Percentiles rank a stretch among this genome's conserved stretches.
phyloP scores from a whole-genome alignment of 352 stramenopile species.

The Phytophthora pseudosyringae region DNA sequence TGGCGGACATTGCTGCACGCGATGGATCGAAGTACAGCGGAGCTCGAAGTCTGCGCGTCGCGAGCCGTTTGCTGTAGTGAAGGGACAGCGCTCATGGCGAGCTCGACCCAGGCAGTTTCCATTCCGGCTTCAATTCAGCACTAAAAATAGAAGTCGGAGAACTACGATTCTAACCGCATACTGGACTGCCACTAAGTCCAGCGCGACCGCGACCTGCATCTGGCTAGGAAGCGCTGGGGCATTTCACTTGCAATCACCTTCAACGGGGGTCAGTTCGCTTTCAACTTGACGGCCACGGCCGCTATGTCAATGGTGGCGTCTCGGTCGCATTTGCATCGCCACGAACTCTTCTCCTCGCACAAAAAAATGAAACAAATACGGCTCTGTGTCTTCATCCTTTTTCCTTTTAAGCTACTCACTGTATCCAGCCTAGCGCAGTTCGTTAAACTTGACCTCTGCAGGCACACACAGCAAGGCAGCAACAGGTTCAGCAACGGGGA shows the following conservation, averaged over 20 bases:
- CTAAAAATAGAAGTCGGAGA: constrained; percentile 43
- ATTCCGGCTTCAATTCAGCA: constrained; percentile 51
- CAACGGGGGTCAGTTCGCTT: constrained; percentile 16
- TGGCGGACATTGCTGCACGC: constrained; percentile 46
- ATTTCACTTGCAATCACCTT: not conserved
- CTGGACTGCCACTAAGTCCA: constrained; percentile 30
- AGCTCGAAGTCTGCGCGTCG: constrained; percentile 7
- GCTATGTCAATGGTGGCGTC: too few species aligned
- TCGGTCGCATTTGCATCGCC: constrained; percentile 4
- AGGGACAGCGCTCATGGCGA: constrained; percentile 12
- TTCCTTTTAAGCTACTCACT: too few species aligned
- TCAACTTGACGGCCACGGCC: too few species aligned
- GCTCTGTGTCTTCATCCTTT: too few species aligned
- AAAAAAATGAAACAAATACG: not conserved
- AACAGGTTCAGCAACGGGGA: constrained; percentile 16
- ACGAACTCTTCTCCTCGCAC: not conserved
- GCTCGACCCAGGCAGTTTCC: constrained; percentile 28
- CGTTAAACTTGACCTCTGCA: constrained; percentile 79
- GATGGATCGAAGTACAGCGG: constrained; percentile 1
- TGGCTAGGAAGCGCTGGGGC: constrained; percentile 11
- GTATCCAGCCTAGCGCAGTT: constrained; percentile 41
- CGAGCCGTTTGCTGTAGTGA: constrained; percentile 33
- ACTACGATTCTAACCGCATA: constrained; percentile 27
- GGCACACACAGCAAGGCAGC: not conserved
- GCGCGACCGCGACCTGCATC: constrained; percentile 1